A percentile compares a stretch with the other conserved stretches of the same genome.
These are phyloP conservation scores for Penicillium salamii DNA, from an alignment of 495 filamentous ascomycete genomes.

Conservation along the genomic window DNA sequence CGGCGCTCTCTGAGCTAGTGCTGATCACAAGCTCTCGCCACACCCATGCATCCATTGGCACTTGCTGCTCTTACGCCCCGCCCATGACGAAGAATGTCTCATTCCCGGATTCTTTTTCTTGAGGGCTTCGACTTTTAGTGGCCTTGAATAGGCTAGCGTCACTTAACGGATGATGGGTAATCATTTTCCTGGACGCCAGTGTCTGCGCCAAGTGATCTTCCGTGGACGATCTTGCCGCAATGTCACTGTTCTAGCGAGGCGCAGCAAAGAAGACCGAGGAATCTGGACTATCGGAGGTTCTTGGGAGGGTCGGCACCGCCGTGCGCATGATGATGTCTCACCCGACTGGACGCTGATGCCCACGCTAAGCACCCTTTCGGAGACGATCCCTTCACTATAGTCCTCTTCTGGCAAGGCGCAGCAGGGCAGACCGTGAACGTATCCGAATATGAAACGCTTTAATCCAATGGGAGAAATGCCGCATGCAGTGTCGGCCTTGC, in stretches of 20 bases:
- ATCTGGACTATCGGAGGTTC: conserved; percentile 1
- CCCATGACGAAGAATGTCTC: background rate
- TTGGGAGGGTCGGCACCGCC: background rate
- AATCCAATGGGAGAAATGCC: background rate
- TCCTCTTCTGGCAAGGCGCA: background rate
- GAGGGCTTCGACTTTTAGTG: background rate
- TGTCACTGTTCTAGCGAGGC: background rate
- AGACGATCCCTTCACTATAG: background rate
- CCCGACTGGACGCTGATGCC: background rate
- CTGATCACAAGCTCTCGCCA: background rate
- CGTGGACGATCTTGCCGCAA: background rate
- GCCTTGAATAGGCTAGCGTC: conserved; percentile 1
- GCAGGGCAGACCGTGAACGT: background rate
- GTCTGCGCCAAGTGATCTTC: background rate
- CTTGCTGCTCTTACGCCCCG: background rate
- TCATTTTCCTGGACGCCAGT: background rate
- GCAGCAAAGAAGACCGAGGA: background rate
- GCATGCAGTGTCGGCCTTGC: background rate
- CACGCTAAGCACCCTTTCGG: background rate
- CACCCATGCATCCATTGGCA: background rate
- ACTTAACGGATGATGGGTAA: background rate
- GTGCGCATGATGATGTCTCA: background rate
- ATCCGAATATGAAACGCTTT: background rate
- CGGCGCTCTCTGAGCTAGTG: conserved; percentile 1
- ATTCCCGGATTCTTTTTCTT: background rate